phyloP scores from a whole-genome alignment of 2,329 filamentous ascomycete species.

The Microdochium paspali region DNA sequence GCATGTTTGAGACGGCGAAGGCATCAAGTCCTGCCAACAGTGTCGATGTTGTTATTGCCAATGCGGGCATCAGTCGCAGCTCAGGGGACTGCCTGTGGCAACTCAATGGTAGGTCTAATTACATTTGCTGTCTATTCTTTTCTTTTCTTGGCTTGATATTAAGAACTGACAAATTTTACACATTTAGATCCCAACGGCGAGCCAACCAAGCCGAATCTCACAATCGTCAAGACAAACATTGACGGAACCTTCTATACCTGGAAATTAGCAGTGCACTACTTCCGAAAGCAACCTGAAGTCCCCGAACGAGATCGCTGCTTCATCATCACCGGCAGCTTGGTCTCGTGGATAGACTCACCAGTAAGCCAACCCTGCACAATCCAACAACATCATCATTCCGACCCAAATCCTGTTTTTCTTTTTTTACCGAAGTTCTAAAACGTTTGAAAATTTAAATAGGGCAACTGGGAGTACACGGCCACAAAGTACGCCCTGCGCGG shows the following conservation, averaged over 20 bases:
- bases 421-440: too few species aligned
- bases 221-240: slow-evolving; percentile 29
- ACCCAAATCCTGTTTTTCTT: too few species aligned
- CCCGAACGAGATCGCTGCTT: slow-evolving; percentile 33
- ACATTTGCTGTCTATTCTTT: too few species aligned
- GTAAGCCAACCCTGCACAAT: slow-evolving; percentile 6
- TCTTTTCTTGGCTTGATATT: too few species aligned
- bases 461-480: slow-evolving; percentile 29
- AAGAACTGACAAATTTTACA: too few species aligned
- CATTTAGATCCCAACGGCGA: slow-evolving; percentile 10
- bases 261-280: slow-evolving; percentile 36
- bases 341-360: slow-evolving; percentile 34
- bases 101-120: slow-evolving; percentile 19
- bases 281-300: slow-evolving; percentile 27
- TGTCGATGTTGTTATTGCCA: slow-evolving; percentile 36
- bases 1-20: slow-evolving; percentile 28
- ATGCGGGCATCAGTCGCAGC: slow-evolving; percentile 31
- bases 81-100: slow-evolving; percentile 27
- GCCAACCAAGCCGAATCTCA: slow-evolving; percentile 27
- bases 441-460: slow-evolving; percentile 8
- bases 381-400: background rate
- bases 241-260: slow-evolving; percentile 32
- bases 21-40: slow-evolving; percentile 23
- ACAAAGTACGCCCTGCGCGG: slow-evolving; percentile 34
- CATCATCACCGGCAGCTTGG: slow-evolving; percentile 37